These are phyloP conservation scores for Ustilaginoidea virens DNA, from an alignment of 2,329 filamentous ascomycete species.

Conservation along the genomic window DNA sequence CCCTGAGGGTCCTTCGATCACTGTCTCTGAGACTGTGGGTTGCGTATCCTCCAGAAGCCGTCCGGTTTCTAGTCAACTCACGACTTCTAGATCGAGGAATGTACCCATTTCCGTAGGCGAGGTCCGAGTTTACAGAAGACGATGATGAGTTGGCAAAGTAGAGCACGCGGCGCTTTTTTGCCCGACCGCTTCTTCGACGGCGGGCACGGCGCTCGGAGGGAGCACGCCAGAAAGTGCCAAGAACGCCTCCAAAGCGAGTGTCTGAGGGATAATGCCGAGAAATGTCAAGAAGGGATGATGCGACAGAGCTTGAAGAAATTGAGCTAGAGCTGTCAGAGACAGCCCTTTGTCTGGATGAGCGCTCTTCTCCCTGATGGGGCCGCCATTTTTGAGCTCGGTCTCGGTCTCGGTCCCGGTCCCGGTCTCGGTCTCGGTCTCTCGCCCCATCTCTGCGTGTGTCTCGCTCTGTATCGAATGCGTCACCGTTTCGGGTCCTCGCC, in stretches of 20 bases:
- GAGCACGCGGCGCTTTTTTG: constrained; percentile 37
- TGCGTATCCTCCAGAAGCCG: constrained; percentile 1
- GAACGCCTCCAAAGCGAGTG: constrained; percentile 34
- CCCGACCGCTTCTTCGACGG: constrained; percentile 22
- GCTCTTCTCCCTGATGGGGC: constrained; percentile 7
- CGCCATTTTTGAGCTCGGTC: constrained; percentile 1
- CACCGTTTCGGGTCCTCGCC: constrained; percentile 1
- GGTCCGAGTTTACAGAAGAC: constrained; percentile 51
- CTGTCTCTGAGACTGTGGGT: not conserved
- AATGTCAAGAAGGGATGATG: constrained; percentile 49
- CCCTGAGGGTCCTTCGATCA: not conserved
- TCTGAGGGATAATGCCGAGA: constrained; percentile 35
- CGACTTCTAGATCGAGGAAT: constrained; percentile 24
- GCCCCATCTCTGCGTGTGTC: not conserved
- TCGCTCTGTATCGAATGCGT: constrained; percentile 1
- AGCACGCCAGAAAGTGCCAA: constrained; percentile 48
- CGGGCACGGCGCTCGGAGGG: constrained; percentile 38
- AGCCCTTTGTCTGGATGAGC: constrained; percentile 3
- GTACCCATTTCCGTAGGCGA: constrained; percentile 51
- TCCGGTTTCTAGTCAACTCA: constrained; percentile 7
- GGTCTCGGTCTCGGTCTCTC: not conserved
- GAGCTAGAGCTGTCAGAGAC: constrained; percentile 21
- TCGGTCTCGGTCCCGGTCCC: not conserved
- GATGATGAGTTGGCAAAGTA: constrained; percentile 48
- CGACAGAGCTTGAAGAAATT: constrained; percentile 33